Conservation (phyloP, 2,329 filamentous ascomycete species). For the Trichoderma asperellum region DNA sequence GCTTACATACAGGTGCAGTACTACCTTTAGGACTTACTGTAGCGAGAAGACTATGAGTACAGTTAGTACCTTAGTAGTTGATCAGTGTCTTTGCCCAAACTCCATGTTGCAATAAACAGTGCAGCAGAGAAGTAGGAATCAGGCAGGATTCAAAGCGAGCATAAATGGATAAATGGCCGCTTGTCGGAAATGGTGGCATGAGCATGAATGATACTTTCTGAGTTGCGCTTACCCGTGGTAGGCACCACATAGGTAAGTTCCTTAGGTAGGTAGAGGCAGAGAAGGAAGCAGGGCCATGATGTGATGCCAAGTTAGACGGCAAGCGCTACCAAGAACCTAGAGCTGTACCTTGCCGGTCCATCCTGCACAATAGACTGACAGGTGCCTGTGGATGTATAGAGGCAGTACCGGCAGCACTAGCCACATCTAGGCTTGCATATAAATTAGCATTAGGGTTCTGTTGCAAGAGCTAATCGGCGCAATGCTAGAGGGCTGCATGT, state of each 20-base stretch:
- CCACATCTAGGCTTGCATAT: not conserved
- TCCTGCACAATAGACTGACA: not conserved
- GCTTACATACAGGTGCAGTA: not conserved
- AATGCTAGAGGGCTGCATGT: slow-evolving; percentile 20
- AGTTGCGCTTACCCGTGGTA: not conserved
- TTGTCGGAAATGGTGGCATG: not conserved
- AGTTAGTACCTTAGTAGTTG: not conserved
- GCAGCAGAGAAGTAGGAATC: not conserved
- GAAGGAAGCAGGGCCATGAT: not conserved
- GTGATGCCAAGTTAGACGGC: not conserved
- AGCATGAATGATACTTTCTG: not conserved
- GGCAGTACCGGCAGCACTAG: not conserved
- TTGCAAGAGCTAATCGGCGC: not conserved
- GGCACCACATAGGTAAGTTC: not conserved
- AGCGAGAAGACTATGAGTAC: not conserved
- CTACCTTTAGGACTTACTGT: not conserved
- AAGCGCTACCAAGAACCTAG: not conserved
- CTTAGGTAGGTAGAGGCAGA: not conserved
- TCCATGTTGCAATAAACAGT: not conserved
- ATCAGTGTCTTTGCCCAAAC: not conserved
- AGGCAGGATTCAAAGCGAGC: not conserved
- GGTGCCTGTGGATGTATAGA: not conserved
- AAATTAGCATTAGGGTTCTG: not conserved
- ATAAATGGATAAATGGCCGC: not conserved
- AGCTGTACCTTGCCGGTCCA: not conserved